phyloP scores from a whole-genome alignment of 2,329 filamentous ascomycete genomes.

The Verticillium tricorpus region DNA sequence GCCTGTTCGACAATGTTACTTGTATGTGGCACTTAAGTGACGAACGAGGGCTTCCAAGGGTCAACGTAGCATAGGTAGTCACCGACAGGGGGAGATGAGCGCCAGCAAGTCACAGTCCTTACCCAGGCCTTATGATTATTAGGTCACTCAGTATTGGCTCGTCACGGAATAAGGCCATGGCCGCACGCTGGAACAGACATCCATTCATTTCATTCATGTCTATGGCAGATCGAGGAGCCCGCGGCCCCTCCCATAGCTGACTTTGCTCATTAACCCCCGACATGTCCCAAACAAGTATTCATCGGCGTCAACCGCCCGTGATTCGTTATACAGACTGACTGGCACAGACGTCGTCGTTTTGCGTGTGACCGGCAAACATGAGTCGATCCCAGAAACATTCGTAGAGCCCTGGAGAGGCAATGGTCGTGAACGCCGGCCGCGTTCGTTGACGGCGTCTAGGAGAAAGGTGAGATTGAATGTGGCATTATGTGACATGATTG shows the following conservation, averaged over 20 bases:
- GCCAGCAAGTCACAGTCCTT: no score
- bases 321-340: background rate
- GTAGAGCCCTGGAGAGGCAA: background rate
- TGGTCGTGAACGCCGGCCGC: background rate
- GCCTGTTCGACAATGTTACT: no score
- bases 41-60: no score
- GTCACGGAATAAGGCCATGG: no score
- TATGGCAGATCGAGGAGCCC: constrained; percentile 3
- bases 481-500: background rate
- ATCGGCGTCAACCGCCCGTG: background rate
- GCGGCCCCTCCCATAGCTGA: background rate
- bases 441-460: background rate
- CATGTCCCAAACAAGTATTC: background rate
- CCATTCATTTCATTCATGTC: constrained; percentile 14
- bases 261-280: background rate
- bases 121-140: no score
- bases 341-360: background rate
- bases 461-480: background rate
- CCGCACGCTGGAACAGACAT: constrained; percentile 3
- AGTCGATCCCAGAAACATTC: background rate
- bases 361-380: background rate
- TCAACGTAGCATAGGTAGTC: no score
- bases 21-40: no score
- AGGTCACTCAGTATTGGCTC: no score
- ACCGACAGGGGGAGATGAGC: no score